Percentiles rank a stretch among this genome's conserved stretches.
These are phyloP conservation scores for Cladobotryum protrusum DNA, from an alignment of 2,329 filamentous ascomycete species.

Conservation along the genomic window DNA sequence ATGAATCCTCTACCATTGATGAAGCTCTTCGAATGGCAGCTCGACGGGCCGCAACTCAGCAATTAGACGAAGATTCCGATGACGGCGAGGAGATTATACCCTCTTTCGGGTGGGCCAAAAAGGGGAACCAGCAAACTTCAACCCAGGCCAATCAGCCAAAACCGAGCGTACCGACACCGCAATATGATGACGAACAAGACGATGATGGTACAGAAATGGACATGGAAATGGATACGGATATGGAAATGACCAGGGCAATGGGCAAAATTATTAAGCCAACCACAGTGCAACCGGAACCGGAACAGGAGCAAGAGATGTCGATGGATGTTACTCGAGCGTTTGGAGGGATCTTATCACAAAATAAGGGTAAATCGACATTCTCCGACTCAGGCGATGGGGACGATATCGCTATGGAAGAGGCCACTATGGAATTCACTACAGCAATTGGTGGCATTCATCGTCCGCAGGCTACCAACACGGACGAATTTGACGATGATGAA, in stretches of 20 bases:
- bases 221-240: constrained; percentile 42
- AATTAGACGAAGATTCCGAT: constrained; percentile 50
- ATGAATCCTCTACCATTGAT: constrained; percentile 67
- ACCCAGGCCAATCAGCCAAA: constrained; percentile 36
- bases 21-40: constrained; percentile 71
- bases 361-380: constrained; percentile 6
- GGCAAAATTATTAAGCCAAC: constrained; percentile 45
- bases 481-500: constrained; percentile 34
- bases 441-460: constrained; percentile 65
- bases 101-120: constrained; percentile 69
- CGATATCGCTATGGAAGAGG: constrained; percentile 36
- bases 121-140: constrained; percentile 33
- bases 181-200: constrained; percentile 10
- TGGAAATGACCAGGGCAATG: constrained; percentile 51
- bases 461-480: constrained; percentile 24
- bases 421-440: constrained; percentile 73
- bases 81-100: constrained; percentile 64
- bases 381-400: constrained; percentile 22
- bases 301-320: constrained; percentile 64
- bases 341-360: constrained; percentile 64
- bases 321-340: constrained; percentile 90
- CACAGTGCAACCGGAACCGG: constrained; percentile 34
- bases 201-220: constrained; percentile 29
- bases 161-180: constrained; percentile 26
- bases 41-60: constrained; percentile 63